Base-by-base conservation (phyloP, 176 grass and related monocot species). In the Coix lacrymajobi region DNA sequence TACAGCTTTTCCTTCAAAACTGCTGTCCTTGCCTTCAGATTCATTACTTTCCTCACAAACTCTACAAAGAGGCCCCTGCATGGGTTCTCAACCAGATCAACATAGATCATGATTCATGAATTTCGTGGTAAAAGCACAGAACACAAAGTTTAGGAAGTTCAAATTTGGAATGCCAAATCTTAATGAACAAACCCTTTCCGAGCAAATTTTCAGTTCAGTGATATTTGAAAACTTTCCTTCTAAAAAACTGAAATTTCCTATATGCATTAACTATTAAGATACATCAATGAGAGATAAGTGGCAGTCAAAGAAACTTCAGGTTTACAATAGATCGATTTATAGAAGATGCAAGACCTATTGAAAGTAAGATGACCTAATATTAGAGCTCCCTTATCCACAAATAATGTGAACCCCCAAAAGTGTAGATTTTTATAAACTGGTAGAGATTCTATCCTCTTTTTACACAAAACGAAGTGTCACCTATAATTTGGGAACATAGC, bases 21-120 rank as follows among this genome's bases (percentile, higher is more conserved):
- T 82, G 56, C 62, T 85, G 74, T 46, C 77, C 81, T 91, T 83
- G 54, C 43, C 54, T 90, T 90, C 87, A 80, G 79, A 65, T 79
- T 85, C 82, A 58, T 67, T 85, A 73, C 68, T 92, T 80, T 89
- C 92, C 52, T 89, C 89, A 4, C 87, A 88, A 85, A 98, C 84
- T 79, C 87, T 95, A 79, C 83, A 86, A 69, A 98, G 89, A 87
- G 93, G 96, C 16, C 93, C 96, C 93, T 98, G 87, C 80, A 97
- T 80, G 70, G 80, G 58, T 78, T 37, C 17, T 85, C 51, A 78
- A 74, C 61, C 6, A 22, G 52, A 67, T 82, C 58, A 81, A 69
- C 74, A 16, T 79, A 79, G 15, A 81, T 34, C 61, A 52, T 62
- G 24, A 40, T 76, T 83, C 71, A 86, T 64, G 13, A 46, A 15